These are phyloP conservation scores for Colletotrichum lindemuthianum DNA, from an alignment of 2,329 filamentous ascomycete species.

Conservation along the genomic window DNA sequence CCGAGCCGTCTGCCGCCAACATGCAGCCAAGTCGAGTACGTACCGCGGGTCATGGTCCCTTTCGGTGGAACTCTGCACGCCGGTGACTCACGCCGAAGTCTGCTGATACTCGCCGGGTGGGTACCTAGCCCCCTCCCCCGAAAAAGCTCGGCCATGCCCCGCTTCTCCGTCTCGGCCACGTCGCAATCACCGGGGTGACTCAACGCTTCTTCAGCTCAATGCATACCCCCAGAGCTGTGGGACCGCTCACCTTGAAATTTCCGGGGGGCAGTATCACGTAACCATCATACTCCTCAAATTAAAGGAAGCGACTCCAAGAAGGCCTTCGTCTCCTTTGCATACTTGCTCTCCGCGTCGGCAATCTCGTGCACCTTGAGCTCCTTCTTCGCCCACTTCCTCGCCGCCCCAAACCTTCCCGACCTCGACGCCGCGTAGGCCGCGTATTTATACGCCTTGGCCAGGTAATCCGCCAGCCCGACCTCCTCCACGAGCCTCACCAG, in stretches of 20 bases:
- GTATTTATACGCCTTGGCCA: constrained; percentile 39
- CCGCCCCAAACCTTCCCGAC: constrained; percentile 29
- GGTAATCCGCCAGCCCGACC: constrained; percentile 41
- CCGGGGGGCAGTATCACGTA: not conserved
- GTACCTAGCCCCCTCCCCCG: too few species aligned
- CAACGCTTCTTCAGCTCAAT: constrained; percentile 1
- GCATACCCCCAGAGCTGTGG: too few species aligned
- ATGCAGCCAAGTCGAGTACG: not conserved
- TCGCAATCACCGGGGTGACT: constrained; percentile 25
- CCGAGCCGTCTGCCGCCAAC: too few species aligned
- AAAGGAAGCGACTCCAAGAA: constrained; percentile 29
- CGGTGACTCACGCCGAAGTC: constrained; percentile 33
- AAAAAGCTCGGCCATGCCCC: not conserved
- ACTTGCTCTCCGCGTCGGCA: constrained; percentile 31
- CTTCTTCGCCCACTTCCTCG: constrained; percentile 39
- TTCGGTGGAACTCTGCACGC: not conserved
- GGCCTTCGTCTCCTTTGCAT: constrained; percentile 18
- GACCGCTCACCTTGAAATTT: not conserved
- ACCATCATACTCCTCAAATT: constrained; percentile 6
- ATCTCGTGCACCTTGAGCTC: constrained; percentile 38
- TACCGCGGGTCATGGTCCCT: constrained; percentile 9
- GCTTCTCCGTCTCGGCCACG: constrained; percentile 7
- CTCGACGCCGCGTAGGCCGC: constrained; percentile 38
- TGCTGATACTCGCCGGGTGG: not conserved
- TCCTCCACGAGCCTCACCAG: constrained; percentile 39